Evolutionary conservation across 1,139 yeast species (phyloP).

Genomic region (Pneumocystis wakefieldiae): DNA sequence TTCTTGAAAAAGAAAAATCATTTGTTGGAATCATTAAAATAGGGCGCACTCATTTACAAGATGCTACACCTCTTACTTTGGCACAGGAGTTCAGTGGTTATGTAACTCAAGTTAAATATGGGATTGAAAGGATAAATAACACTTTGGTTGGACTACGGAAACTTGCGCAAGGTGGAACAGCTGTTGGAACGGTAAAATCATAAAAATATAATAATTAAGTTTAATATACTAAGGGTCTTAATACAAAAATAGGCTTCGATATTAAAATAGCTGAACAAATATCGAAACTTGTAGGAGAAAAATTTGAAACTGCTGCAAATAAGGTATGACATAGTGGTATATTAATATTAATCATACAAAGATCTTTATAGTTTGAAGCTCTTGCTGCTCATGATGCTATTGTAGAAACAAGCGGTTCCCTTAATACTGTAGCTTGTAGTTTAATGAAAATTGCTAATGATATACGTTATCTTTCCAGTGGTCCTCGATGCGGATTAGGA

Average conservation of each 20-base stretch:
- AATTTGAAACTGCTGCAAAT: slow-evolving; percentile 90
- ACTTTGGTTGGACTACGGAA: slow-evolving; percentile 59
- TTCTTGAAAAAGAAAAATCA: slow-evolving; percentile 64
- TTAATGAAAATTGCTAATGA: slow-evolving; percentile 94
- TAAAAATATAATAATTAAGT: neutral
- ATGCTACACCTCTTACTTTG: slow-evolving; percentile 92
- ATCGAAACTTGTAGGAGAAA: slow-evolving; percentile 68
- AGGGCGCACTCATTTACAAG: slow-evolving; percentile 97
- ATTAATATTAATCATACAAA: neutral
- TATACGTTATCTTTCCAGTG: slow-evolving; percentile 93
- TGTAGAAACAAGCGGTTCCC: slow-evolving; percentile 93
- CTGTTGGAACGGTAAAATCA: slow-evolving; percentile 59
- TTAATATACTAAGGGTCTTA: slow-evolving; percentile 41
- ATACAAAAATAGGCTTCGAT: slow-evolving; percentile 83
- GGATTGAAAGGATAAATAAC: slow-evolving; percentile 70
- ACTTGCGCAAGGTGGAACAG: slow-evolving; percentile 98
- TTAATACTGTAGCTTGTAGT: slow-evolving; percentile 87
- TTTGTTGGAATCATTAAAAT: slow-evolving; percentile 82
- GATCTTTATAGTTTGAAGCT: slow-evolving; percentile 56
- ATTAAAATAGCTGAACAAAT: slow-evolving; percentile 68
- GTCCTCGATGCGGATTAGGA: slow-evolving; percentile 98
- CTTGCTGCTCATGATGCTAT: slow-evolving; percentile 97
- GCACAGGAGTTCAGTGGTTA: slow-evolving; percentile 98
- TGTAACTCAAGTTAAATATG: slow-evolving; percentile 81
- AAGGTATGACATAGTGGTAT: slow-evolving; percentile 25